phyloP scores from a whole-genome alignment of 2,329 filamentous ascomycete species.

The Claviceps paspali region DNA sequence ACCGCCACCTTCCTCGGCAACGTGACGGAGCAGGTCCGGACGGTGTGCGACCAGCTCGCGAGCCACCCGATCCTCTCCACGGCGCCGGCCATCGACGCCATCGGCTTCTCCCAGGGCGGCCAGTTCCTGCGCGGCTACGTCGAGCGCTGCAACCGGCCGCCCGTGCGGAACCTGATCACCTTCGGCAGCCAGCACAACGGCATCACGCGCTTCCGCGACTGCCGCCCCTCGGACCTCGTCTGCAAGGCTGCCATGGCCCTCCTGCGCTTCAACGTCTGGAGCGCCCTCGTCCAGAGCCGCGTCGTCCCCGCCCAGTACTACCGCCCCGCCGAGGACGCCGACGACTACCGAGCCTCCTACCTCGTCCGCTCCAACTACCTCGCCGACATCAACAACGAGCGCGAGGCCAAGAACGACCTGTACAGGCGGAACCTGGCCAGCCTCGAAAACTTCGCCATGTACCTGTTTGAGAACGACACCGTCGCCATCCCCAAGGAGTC shows the following conservation, averaged over 20 bases:
- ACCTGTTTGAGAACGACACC: constrained; percentile 72
- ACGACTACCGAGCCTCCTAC: constrained; percentile 50
- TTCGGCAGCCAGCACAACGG: constrained; percentile 90
- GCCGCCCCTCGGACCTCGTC: constrained; percentile 56
- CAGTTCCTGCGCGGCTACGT: constrained; percentile 89
- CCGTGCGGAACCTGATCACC: constrained; percentile 65
- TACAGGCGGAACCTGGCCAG: constrained; percentile 58
- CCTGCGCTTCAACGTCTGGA: constrained; percentile 70
- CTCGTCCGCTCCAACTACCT: constrained; percentile 73
- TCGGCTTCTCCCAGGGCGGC: constrained; percentile 92
- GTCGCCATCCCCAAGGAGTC: constrained; percentile 84
- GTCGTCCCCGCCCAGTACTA: constrained; percentile 94
- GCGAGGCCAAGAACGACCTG: constrained; percentile 50
- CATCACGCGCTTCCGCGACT: constrained; percentile 68
- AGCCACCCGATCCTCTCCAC: constrained; percentile 65
- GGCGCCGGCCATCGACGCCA: constrained; percentile 70
- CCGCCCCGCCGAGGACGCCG: constrained; percentile 36
- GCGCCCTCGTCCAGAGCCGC: constrained; percentile 55
- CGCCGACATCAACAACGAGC: constrained; percentile 94
- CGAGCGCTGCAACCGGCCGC: constrained; percentile 68
- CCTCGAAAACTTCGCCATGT: constrained; percentile 73
- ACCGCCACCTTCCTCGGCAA: constrained; percentile 85
- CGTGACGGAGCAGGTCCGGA: constrained; percentile 58
- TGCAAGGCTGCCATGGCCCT: constrained; percentile 70
- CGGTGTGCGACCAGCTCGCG: constrained; percentile 65